These are phyloP conservation scores for Epichloe typhina DNA, from an alignment of 2,329 filamentous ascomycete genomes.

Conservation along the genomic window DNA sequence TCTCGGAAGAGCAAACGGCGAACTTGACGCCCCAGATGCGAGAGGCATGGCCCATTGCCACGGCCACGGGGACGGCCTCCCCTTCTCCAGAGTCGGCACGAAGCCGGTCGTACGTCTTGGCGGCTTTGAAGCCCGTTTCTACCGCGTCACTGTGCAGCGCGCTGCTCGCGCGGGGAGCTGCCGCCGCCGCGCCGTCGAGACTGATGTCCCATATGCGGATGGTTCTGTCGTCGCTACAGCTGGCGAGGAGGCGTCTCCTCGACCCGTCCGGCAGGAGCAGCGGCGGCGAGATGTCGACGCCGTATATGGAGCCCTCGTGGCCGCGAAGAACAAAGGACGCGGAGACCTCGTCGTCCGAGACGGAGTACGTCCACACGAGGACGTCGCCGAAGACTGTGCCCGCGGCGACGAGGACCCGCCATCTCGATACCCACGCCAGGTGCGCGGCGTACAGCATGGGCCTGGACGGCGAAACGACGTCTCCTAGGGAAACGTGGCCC, in stretches of 20 bases:
- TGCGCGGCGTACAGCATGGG: slow-evolving; percentile 83
- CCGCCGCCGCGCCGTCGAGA: slow-evolving; percentile 18
- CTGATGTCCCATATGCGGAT: slow-evolving; percentile 80
- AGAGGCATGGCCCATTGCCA: slow-evolving; percentile 74
- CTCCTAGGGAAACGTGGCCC: slow-evolving; percentile 24
- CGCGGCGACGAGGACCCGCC: slow-evolving; percentile 60
- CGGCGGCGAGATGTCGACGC: slow-evolving; percentile 60
- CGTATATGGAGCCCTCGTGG: slow-evolving; percentile 91
- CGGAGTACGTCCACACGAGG: slow-evolving; percentile 66
- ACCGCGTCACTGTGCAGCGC: neutral
- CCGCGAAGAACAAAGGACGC: slow-evolving; percentile 43
- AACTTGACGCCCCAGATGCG: slow-evolving; percentile 84
- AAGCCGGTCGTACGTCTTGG: slow-evolving; percentile 12
- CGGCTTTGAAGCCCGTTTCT: slow-evolving; percentile 49
- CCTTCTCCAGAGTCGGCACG: slow-evolving; percentile 4
- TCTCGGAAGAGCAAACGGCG: slow-evolving; percentile 15
- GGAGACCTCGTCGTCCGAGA: slow-evolving; percentile 11
- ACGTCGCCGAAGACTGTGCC: slow-evolving; percentile 95
- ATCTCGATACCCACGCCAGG: slow-evolving; percentile 45
- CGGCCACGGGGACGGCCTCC: slow-evolving; percentile 34
- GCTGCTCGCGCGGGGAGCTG: neutral
- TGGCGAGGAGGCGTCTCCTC: slow-evolving; percentile 56
- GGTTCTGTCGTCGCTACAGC: slow-evolving; percentile 89
- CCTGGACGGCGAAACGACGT: slow-evolving; percentile 50
- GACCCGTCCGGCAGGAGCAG: slow-evolving; percentile 26